These are phyloP conservation scores for Pythium biforme DNA, from an alignment of 352 stramenopile species.

Conservation along the genomic window DNA sequence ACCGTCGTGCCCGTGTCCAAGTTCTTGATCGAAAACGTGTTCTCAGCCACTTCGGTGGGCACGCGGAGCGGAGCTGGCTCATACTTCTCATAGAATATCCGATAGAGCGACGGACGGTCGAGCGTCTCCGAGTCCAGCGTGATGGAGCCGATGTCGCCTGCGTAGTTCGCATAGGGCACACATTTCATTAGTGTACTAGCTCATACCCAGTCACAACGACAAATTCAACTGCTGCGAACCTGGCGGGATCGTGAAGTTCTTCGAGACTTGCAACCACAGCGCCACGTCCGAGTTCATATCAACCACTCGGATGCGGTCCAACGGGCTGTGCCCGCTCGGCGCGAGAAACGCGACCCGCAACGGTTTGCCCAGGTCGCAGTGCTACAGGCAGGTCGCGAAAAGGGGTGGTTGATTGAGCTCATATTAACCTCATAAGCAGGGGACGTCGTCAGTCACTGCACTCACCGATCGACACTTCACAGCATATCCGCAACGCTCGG, in stretches of 20 bases:
- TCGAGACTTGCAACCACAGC: slow-evolving; percentile 84
- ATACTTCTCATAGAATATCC: slow-evolving; percentile 88
- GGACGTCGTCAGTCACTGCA: neutral
- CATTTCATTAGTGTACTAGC: too few species aligned
- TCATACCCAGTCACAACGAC: too few species aligned
- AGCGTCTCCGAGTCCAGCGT: slow-evolving; percentile 82
- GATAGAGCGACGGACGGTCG: slow-evolving; percentile 74
- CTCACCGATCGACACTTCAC: slow-evolving; percentile 74
- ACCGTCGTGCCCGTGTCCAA: slow-evolving; percentile 77
- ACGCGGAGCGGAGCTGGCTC: slow-evolving; percentile 67
- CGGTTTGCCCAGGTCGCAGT: slow-evolving; percentile 79
- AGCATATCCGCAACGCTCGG: slow-evolving; percentile 58
- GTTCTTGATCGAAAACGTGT: slow-evolving; percentile 77
- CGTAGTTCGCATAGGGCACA: too few species aligned
- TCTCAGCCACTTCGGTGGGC: slow-evolving; percentile 52
- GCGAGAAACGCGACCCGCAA: slow-evolving; percentile 78
- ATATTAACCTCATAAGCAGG: neutral
- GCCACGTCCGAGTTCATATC: slow-evolving; percentile 81
- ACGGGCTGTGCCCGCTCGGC: slow-evolving; percentile 55
- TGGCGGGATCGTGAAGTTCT: slow-evolving; percentile 79
- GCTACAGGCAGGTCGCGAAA: slow-evolving; percentile 31
- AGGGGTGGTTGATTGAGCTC: neutral
- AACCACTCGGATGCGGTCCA: slow-evolving; percentile 84
- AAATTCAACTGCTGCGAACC: slow-evolving; percentile 26
- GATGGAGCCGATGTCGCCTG: slow-evolving; percentile 70